Conservation (phyloP, 257 asterid genomes). For the Paraleonurus japonicus region DNA sequence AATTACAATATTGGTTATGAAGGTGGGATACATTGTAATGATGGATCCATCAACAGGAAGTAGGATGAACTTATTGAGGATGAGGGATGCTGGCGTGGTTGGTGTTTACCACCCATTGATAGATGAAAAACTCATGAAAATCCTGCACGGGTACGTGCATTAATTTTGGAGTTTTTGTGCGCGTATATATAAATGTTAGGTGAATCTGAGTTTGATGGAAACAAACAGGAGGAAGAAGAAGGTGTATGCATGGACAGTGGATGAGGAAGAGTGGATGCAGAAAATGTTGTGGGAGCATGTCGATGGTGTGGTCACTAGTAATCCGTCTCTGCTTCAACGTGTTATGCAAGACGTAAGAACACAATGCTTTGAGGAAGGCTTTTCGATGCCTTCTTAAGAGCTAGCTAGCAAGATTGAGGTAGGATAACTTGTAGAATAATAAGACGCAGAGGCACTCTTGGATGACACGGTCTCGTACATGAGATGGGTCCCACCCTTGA, state of each 20-base stretch:
- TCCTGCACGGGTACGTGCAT: conserved; percentile 64
- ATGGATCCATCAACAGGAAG: conserved; percentile 60
- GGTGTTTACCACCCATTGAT: conserved; percentile 91
- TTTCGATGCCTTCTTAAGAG: conserved; percentile 36
- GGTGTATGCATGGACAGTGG: conserved; percentile 92
- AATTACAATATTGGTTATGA: conserved; percentile 28
- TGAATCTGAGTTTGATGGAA: background rate
- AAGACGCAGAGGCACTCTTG: too few species aligned
- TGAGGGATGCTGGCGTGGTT: conserved; percentile 79
- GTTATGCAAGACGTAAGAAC: conserved; percentile 62
- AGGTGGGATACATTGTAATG: conserved; percentile 98
- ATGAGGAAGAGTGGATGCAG: conserved; percentile 70
- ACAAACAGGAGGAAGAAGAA: conserved; percentile 82
- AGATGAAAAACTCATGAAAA: conserved; percentile 66
- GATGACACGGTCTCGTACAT: too few species aligned
- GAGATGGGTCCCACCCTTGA: too few species aligned
- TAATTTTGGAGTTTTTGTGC: background rate
- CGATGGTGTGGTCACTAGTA: conserved; percentile 82
- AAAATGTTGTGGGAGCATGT: conserved; percentile 64
- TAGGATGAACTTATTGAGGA: conserved; percentile 63
- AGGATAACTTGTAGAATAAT: background rate
- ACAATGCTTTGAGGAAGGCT: conserved; percentile 69
- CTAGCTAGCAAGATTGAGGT: background rate
- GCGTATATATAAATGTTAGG: background rate
- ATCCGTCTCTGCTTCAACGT: conserved; percentile 70